Base-by-base conservation (phyloP, 176 grass and related monocot genomes). In the Oryza glaberrima region DNA sequence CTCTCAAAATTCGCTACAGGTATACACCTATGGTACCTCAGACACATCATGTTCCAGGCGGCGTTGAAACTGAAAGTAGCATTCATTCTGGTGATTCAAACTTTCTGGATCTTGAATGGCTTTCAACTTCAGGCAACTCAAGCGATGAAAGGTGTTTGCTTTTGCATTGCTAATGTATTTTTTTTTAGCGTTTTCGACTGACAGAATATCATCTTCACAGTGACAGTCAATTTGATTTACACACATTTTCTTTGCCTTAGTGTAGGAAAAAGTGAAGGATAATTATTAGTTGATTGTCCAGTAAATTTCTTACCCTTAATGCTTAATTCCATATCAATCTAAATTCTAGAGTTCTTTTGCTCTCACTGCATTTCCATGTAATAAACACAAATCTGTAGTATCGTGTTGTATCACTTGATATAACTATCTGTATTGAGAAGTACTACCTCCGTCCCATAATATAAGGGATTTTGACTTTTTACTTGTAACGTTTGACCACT, bases 61-160 rank as follows among this genome's bases (percentile, higher is more conserved):
- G 20, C 49, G 36, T 28, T 60, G 60, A 63, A 75, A 19, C n/a
- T 86, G 35, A 83, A 12, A 38, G 56, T 83, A 11, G 0, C 68
- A 67, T 83, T 77, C 67, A 45, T 69, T 86, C 88, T 20, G 79
- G 88, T 26, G 84, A 86, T 74, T 90, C 88, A 64, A 90, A 90
- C 69, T 90, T 90, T 70, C 63, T 90, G 74, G 84, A 90, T 90
- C 60, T 49, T 78, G 88, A 86, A 60, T 90, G 83, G 35, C 79
- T 90, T 32, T 86, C 88, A 65, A 67, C 79, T 82, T 90, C 88
- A 72, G 88, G 73, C 71, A 72, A 82, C 80, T 90, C 79, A 23
- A 86, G 84, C 23, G 88, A 90, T 49, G 88, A 69, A 73, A 86
- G 88, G 88, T 90, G 5, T 28, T n/a, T 14, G 77, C 78, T 86